Evolutionary conservation across 106 monocot genomes (phyloP).

Genomic region (Allium fistulosum): DNA sequence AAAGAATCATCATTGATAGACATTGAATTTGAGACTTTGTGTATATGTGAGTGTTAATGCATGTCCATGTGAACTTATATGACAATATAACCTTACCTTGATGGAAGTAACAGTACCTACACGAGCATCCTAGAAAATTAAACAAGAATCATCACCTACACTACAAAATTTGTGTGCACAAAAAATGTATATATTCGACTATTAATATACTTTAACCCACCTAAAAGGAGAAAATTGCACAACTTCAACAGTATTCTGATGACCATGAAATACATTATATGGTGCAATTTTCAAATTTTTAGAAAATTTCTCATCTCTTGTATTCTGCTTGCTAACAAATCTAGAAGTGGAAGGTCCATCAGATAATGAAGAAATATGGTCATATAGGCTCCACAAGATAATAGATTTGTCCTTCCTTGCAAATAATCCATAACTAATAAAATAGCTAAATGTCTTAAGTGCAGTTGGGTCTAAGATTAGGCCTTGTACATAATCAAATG

Average conservation of each 20-base stretch:
- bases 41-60: too few relatives aligned
- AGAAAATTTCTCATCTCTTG: constrained; percentile 32
- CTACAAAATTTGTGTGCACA: constrained; percentile 94
- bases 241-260: constrained; percentile 89
- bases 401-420: constrained; percentile 84
- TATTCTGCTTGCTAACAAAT: constrained; percentile 31
- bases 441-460: too few relatives aligned
- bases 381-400: constrained; percentile 96
- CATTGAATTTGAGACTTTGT: too few relatives aligned
- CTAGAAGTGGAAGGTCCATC: constrained; percentile 34
- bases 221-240: constrained; percentile 91
- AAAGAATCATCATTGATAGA: too few relatives aligned
- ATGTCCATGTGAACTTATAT: too few relatives aligned
- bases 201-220: constrained; percentile 28
- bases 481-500: too few relatives aligned
- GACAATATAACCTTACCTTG: constrained; percentile 65
- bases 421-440: too few relatives aligned
- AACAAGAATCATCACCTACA: constrained; percentile 95
- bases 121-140: constrained; percentile 97
- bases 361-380: constrained; percentile 57
- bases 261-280: constrained; percentile 68
- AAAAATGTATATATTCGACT: neutral
- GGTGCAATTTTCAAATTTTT: constrained; percentile 62
- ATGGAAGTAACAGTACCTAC: constrained; percentile 51
- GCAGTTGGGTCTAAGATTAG: too few relatives aligned